These are phyloP conservation scores for Phycomyces blakesleeanus DNA, from an alignment of 192 early-diverging fungal species.

Conservation along the genomic window DNA sequence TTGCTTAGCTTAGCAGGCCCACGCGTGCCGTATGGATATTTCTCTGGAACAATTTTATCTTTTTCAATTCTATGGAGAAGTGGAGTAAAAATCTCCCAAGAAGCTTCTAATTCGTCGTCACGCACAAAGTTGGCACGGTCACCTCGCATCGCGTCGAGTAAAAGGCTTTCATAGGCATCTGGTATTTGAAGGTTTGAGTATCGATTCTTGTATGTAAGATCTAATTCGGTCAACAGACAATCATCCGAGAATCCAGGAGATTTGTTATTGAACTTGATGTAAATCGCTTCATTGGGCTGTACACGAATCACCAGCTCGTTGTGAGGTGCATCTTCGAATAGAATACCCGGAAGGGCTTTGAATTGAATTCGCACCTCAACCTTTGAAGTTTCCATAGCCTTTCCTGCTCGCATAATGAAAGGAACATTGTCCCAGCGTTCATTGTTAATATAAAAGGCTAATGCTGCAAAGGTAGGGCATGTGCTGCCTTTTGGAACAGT, in stretches of 20 bases:
- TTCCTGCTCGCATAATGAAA: constrained; percentile 84
- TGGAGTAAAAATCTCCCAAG: constrained; percentile 98
- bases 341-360: constrained; percentile 80
- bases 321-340: constrained; percentile 74
- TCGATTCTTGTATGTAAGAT: constrained; percentile 87
- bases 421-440: constrained; percentile 94
- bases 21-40: constrained; percentile 74
- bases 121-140: constrained; percentile 97
- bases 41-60: constrained; percentile 33
- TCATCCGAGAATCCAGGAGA: constrained; percentile 83
- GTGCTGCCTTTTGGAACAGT: constrained; percentile 74
- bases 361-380: constrained; percentile 96
- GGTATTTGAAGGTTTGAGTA: constrained; percentile 90
- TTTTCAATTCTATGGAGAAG: constrained; percentile 85
- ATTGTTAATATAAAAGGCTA: constrained; percentile 86
- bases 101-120: constrained; percentile 88
- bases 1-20: constrained; percentile 76
- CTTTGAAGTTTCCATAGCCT: constrained; percentile 91
- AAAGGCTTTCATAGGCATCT: constrained; percentile 95
- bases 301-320: constrained; percentile 97
- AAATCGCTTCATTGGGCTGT: constrained; percentile 92
- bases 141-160: constrained; percentile 86
- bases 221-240: constrained; percentile 86
- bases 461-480: constrained; percentile 89
- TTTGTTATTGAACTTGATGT: constrained; percentile 97